Base-by-base conservation (phyloP, 352 stramenopile species). In the Phytophthora nicotianae region DNA sequence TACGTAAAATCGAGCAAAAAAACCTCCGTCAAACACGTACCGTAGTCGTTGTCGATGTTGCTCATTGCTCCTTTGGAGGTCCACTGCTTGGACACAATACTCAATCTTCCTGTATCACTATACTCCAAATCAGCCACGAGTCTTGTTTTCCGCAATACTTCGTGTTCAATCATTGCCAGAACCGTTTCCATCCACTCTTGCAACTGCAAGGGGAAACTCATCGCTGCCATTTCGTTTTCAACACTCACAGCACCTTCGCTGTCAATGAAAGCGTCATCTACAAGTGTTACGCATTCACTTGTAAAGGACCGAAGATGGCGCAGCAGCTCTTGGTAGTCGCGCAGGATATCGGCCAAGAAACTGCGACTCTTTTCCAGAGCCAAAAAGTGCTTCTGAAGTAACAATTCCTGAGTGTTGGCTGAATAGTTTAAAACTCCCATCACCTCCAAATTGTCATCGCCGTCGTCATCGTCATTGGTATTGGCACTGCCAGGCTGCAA, bases 121-220 rank as follows among this genome's bases (percentile, higher is more conserved):
- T 88, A 91, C 62, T 81, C 83, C 45, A 90, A 35, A 17, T 80
- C 63, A 8, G 62, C 61, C 17, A 89, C 77, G 2, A 93, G 65
- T 50, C 64, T 41, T 20, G 65, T 69, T 65, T 91, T 91, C 40
- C 84, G 81, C 35, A 83, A 29, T 38, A 75, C 48, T 63, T 93
- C 84, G 50, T 72, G 77, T 59, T 90, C 79, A 48, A 79, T 75
- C 84, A 93, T 93, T 37, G 50, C 42, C 23, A 80, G 53, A 47
- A 90, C 84, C 24, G 76, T 88, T 58, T 90, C 80, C 76, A 89
- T 90, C 84, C 84, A 93, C 62, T 91, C 84, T 42, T 83, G 70
- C 60, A 81, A 38, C 19, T 74, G 50, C 45, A 77, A 55, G 0
- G 63, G 59, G 33, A 70, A 70, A 16, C 38, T 47, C 24, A 71